phyloP scores from a whole-genome alignment of 2,329 filamentous ascomycete species.

The Diaporthe sp. region DNA sequence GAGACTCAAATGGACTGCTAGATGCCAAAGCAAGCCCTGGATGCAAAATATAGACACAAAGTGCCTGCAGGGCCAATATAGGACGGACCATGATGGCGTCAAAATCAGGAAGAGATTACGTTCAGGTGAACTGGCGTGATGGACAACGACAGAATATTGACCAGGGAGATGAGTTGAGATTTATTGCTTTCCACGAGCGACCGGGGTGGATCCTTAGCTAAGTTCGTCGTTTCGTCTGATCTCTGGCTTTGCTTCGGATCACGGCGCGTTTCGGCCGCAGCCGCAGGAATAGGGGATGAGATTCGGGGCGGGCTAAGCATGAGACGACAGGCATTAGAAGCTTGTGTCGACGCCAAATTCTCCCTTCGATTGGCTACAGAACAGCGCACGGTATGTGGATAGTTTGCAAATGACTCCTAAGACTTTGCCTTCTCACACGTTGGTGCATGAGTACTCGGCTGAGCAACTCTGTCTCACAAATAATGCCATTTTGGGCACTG shows the following conservation, averaged over 20 bases:
- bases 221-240: conserved; percentile 11
- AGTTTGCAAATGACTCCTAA: neutral
- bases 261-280: conserved; percentile 6
- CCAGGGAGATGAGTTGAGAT: neutral
- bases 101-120: neutral
- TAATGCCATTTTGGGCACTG: neutral
- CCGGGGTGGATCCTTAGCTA: neutral
- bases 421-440: neutral
- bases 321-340: conserved; percentile 5
- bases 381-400: neutral
- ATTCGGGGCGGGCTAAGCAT: neutral
- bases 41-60: neutral
- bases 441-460: neutral
- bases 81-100: neutral
- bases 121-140: neutral
- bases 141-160: neutral
- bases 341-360: neutral
- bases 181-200: neutral
- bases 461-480: neutral
- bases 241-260: neutral
- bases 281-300: conserved; percentile 11
- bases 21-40: neutral
- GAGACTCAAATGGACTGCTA: conserved; percentile 16
- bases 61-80: neutral
- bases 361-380: neutral